These are phyloP conservation scores for Phoenix roebelenii DNA, from an alignment of 176 grass and related monocot genomes.

Conservation along the genomic window DNA sequence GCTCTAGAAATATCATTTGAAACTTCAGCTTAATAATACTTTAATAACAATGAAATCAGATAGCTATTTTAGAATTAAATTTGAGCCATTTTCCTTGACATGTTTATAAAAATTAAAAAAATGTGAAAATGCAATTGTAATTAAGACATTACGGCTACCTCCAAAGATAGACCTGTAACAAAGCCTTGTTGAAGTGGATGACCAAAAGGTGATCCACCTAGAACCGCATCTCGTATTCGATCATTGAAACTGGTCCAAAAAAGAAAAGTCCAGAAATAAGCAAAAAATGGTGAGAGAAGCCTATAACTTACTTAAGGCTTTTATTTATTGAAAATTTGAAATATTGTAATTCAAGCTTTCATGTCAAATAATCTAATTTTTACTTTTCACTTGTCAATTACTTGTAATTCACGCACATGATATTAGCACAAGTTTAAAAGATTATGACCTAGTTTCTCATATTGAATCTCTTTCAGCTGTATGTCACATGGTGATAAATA, in stretches of 20 bases:
- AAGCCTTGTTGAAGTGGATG: conserved; percentile 88
- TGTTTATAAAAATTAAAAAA: not conserved
- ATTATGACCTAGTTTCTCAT: too few relatives aligned
- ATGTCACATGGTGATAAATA: too few relatives aligned
- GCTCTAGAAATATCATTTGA: too few relatives aligned
- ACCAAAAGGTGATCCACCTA: conserved; percentile 82
- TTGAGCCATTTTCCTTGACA: too few relatives aligned
- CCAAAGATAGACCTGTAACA: conserved; percentile 68
- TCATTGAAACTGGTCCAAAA: conserved; percentile 71
- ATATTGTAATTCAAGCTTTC: too few relatives aligned
- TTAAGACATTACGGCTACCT: conserved; percentile 33
- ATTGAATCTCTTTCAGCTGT: too few relatives aligned
- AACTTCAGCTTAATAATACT: too few relatives aligned
- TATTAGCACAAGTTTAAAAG: too few relatives aligned
- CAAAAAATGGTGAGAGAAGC: not conserved
- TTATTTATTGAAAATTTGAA: too few relatives aligned
- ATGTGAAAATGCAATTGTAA: not conserved
- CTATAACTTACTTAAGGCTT: not conserved
- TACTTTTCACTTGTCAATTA: not conserved
- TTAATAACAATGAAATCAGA: too few relatives aligned
- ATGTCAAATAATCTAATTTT: not conserved
- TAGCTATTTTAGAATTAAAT: too few relatives aligned
- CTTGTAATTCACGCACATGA: too few relatives aligned
- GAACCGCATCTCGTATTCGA: conserved; percentile 84
- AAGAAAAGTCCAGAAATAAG: conserved; percentile 3